Conservation (phyloP, 768 basidiomycete genomes). For the Tremella yokohamensis region DNA sequence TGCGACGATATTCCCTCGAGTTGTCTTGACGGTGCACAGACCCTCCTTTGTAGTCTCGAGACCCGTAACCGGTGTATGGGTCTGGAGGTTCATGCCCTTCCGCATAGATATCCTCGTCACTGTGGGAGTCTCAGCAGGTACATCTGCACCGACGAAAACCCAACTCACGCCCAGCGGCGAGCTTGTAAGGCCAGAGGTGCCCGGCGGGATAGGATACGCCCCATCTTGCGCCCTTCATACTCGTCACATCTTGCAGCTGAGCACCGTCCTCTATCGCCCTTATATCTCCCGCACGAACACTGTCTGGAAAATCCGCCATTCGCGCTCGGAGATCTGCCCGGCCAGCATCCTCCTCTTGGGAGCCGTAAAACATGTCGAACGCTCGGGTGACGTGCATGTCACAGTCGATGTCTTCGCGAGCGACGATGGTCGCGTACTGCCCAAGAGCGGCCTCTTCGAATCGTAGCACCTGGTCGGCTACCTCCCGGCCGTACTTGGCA, state of each 20-base stretch:
- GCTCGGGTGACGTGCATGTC: conserved; percentile 35
- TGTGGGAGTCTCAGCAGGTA: background rate
- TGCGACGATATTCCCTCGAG: conserved; percentile 62
- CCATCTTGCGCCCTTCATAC: conserved; percentile 17
- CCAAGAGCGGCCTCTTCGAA: conserved; percentile 29
- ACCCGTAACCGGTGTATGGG: conserved; percentile 22
- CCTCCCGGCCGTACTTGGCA: conserved; percentile 18
- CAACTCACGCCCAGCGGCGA: conserved; percentile 29
- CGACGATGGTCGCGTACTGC: conserved; percentile 32
- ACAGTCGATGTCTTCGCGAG: conserved; percentile 39
- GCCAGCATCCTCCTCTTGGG: conserved; percentile 15
- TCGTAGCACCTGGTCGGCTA: conserved; percentile 20
- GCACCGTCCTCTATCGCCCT: conserved; percentile 18
- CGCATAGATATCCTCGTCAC: conserved; percentile 17
- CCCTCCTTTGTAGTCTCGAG: conserved; percentile 2
- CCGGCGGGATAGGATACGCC: conserved; percentile 34
- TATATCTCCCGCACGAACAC: conserved; percentile 15
- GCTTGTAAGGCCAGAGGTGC: conserved; percentile 35
- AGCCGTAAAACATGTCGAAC: conserved; percentile 27
- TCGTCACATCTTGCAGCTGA: conserved; percentile 18
- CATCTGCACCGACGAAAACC: background rate
- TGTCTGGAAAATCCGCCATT: conserved; percentile 6
- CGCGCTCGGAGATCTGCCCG: conserved; percentile 22
- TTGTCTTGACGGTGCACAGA: conserved; percentile 61
- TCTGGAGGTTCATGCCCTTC: conserved; percentile 30